Percentiles rank a stretch among this genome's conserved stretches.
Conservation (phyloP, 179 eudicot species). For the Corrigiola litoralis region DNA sequence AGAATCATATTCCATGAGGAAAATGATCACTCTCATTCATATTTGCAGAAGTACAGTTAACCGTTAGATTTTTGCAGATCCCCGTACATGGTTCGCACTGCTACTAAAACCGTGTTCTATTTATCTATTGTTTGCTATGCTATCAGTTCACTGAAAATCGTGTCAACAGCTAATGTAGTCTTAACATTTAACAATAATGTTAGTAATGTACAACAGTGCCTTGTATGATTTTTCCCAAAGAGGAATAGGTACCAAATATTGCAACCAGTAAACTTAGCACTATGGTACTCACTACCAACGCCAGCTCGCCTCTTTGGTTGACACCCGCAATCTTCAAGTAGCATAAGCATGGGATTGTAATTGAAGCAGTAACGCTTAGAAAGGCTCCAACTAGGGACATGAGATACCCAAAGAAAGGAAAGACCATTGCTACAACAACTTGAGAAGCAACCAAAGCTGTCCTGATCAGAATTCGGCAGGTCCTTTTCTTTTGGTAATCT, state of each 20-base stretch:
- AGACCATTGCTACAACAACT: conserved; percentile 50
- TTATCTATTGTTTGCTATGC: too few species aligned
- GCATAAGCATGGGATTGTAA: conserved; percentile 63
- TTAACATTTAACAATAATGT: too few species aligned
- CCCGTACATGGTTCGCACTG: too few species aligned
- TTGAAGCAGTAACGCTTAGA: conserved; percentile 57
- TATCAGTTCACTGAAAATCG: too few species aligned
- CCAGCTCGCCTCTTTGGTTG: conserved; percentile 25
- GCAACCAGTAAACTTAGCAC: conserved; percentile 37
- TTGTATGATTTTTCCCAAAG: conserved; percentile 36
- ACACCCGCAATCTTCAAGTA: conserved; percentile 63
- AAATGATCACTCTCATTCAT: too few species aligned
- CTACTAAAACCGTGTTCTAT: too few species aligned
- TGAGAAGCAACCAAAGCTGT: conserved; percentile 47
- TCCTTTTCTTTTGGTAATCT: conserved; percentile 21
- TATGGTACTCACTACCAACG: conserved; percentile 29
- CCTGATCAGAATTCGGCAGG: conserved; percentile 38
- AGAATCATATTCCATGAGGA: too few species aligned
- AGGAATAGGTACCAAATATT: conserved; percentile 51
- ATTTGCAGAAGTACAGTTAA: too few species aligned
- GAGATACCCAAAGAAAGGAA: conserved; percentile 66
- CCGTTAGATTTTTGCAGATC: too few species aligned
- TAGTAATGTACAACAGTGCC: conserved; percentile 10
- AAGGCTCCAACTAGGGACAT: conserved; percentile 89
- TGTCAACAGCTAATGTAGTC: too few species aligned